Conservation (phyloP, 345 rosid genomes). For the Rhizophora mangle region DNA sequence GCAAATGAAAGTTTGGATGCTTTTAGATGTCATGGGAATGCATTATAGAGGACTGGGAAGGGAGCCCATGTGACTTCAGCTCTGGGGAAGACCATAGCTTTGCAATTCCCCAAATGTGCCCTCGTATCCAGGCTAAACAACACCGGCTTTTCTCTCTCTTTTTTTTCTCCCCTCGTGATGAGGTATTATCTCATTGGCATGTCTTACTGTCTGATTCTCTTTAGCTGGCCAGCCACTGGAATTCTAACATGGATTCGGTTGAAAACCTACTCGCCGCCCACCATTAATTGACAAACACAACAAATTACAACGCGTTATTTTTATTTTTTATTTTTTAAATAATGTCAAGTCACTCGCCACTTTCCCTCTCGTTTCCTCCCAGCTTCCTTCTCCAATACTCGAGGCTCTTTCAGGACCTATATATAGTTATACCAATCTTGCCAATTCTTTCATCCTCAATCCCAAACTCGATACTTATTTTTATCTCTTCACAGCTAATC, state of each 20-base stretch:
- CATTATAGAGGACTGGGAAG: no score
- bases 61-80: no score
- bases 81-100: no score
- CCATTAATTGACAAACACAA: neutral
- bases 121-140: neutral
- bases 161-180: neutral
- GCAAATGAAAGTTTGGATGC: no score
- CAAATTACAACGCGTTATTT: constrained; percentile 4
- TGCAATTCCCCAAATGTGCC: neutral
- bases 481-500: neutral
- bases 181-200: neutral
- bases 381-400: neutral
- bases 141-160: neutral
- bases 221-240: constrained; percentile 15
- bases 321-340: neutral
- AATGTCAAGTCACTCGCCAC: constrained; percentile 1
- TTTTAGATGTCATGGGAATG: no score
- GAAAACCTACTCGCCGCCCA: neutral
- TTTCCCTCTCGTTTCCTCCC: neutral
- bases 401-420: neutral
- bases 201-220: neutral
- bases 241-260: neutral
- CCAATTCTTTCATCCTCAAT: neutral
- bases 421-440: neutral
- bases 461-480: neutral